These are phyloP conservation scores for Rubroboletus pulcherrimus DNA, from an alignment of 768 basidiomycete genomes.

Conservation along the genomic window DNA sequence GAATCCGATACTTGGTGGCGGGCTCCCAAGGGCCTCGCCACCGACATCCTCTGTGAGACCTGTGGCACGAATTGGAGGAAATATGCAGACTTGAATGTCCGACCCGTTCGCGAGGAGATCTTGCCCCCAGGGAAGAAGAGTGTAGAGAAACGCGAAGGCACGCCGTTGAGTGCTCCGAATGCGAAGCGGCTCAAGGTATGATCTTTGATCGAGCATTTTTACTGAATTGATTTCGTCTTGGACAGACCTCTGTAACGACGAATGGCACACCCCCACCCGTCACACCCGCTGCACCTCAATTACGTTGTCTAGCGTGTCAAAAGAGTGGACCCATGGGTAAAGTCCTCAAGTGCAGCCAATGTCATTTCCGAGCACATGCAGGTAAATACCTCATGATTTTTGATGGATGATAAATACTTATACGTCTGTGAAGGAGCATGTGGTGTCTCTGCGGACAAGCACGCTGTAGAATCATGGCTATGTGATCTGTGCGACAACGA, in stretches of 20 bases:
- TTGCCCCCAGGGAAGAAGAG: constrained; percentile 41
- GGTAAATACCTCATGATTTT: constrained; percentile 38
- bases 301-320: constrained; percentile 72
- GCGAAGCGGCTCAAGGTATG: constrained; percentile 66
- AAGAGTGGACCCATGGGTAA: constrained; percentile 72
- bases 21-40: constrained; percentile 80
- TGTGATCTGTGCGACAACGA: constrained; percentile 89
- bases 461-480: constrained; percentile 67
- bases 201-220: neutral
- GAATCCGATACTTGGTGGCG: constrained; percentile 87
- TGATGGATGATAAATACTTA: constrained; percentile 1
- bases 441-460: constrained; percentile 65
- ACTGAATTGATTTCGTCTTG: neutral
- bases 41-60: constrained; percentile 74
- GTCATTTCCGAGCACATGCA: constrained; percentile 75
- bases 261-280: constrained; percentile 61
- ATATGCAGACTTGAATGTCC: constrained; percentile 83
- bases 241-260: constrained; percentile 38
- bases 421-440: constrained; percentile 46
- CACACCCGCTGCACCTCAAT: constrained; percentile 49
- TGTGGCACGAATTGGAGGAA: constrained; percentile 91
- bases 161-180: constrained; percentile 44
- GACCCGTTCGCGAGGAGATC: constrained; percentile 67
- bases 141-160: constrained; percentile 59
- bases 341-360: constrained; percentile 79